Evolutionary conservation across 768 basidiomycete genomes (phyloP).

Genomic region (Serendipita sp.): DNA sequence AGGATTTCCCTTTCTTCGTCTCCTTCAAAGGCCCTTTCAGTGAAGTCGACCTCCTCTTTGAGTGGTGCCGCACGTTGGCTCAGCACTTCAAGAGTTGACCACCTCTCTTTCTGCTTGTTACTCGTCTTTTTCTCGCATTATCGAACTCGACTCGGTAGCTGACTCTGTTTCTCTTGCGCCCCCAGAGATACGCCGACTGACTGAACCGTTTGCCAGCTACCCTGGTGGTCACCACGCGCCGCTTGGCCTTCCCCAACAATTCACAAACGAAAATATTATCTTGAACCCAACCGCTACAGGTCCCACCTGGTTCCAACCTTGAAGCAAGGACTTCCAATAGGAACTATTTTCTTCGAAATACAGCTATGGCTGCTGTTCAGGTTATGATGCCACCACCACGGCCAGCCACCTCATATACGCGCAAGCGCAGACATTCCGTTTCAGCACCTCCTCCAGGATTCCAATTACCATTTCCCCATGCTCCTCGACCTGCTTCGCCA

Average conservation of each 20-base stretch:
- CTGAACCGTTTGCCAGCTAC: neutral
- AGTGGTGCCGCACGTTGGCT: no score
- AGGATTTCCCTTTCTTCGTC: neutral
- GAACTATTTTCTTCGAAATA: neutral
- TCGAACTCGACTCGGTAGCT: neutral
- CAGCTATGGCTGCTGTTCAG: neutral
- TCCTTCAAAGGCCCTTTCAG: no score
- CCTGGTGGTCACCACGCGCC: conserved; percentile 1
- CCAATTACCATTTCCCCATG: conserved; percentile 3
- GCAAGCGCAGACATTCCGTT: conserved; percentile 6
- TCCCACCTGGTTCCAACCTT: no score
- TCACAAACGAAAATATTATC: no score
- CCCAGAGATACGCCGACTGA: neutral
- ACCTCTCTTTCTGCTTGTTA: neutral
- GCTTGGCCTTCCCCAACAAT: neutral
- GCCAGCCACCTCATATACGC: neutral
- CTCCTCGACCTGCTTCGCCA: neutral
- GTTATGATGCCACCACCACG: neutral
- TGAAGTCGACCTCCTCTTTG: no score
- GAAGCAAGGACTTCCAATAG: neutral
- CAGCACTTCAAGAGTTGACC: neutral
- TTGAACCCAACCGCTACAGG: no score
- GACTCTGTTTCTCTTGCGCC: neutral
- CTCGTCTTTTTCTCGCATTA: neutral
- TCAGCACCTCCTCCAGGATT: conserved; percentile 3